Base-by-base conservation (phyloP, 768 basidiomycete genomes). In the Russula abietina region DNA sequence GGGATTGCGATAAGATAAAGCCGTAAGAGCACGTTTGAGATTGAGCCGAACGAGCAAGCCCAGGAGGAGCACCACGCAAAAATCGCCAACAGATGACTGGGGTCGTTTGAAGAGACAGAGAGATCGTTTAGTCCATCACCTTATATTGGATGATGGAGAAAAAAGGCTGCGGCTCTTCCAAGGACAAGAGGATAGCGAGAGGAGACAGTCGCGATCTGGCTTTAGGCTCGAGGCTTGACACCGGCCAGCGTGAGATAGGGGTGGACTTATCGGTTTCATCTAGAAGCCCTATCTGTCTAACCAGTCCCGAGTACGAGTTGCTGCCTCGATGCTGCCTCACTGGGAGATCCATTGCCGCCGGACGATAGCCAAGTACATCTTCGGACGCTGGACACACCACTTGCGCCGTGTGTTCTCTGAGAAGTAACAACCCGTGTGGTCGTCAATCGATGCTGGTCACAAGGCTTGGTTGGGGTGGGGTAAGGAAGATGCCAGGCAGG, bases 201-300 rank as follows among this genome's bases (percentile, higher is more conserved):
- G 32, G 56, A 33, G 51, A 33, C 11, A 19, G 16, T 49, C 46
- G 36, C 22, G 49, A 49, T 55, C 22, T 33, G 10, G 38, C 55
- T 10, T 30, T 51, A 30, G 30, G 32, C 55, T 45, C 38, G 33
- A 30, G 30, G 32, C 55, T 45, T 45, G 33, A 38, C 22, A 9
- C 48, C 7, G 14, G 52, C 24, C 14, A 4, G 57, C 14, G 28
- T 64, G 57, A 49, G 62, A 60, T 60, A 60, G 58, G 62, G 53
- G 58, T 43, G 39, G 58, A 59, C 62, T 54, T 64, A 64, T 64
- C 62, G 58, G 46, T 46, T 24, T 32, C 62, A 64, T 64, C 62
- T 59, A 64, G 62, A 64, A 64, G 62, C 53, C 54, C 30, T 55
- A 43, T 46, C 52, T 59, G 41, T 33, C 53, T 36, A 19, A 59